phyloP scores from a whole-genome alignment of 208 protist genomes.

The Trypanosoma caninum region DNA sequence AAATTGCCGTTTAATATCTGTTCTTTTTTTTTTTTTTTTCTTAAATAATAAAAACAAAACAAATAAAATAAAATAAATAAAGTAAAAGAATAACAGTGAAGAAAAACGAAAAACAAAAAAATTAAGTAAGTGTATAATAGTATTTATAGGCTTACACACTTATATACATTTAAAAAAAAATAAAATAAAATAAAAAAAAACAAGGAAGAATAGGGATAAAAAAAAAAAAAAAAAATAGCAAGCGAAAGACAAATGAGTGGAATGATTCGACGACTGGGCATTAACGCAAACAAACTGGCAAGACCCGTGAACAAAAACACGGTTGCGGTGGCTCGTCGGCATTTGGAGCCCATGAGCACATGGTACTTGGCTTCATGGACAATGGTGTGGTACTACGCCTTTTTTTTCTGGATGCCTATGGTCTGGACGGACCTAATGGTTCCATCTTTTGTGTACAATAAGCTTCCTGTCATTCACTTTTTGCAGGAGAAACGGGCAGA shows the following conservation, averaged over 20 bases:
- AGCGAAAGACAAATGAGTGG: not conserved
- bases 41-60: too few species aligned
- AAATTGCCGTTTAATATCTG: too few species aligned
- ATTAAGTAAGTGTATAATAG: not conserved
- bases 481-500: constrained; percentile 84
- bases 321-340: constrained; percentile 49
- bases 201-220: not conserved
- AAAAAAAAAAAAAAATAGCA: not conserved
- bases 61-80: too few species aligned
- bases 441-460: constrained; percentile 85
- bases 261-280: constrained; percentile 23
- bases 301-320: constrained; percentile 28
- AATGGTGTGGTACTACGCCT: constrained; percentile 82
- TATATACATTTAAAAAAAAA: not conserved
- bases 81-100: too few species aligned
- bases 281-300: constrained; percentile 33
- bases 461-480: constrained; percentile 86
- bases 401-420: constrained; percentile 89
- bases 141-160: not conserved
- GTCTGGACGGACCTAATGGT: constrained; percentile 83
- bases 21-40: too few species aligned
- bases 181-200: not conserved
- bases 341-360: constrained; percentile 84
- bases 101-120: not conserved
- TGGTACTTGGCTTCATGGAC: constrained; percentile 87